Percentiles rank a stretch among this genome's conserved stretches.
phyloP scores from a whole-genome alignment of 1,284 basidiomycete species.

The Cutaneotrichosporon mucoides region DNA sequence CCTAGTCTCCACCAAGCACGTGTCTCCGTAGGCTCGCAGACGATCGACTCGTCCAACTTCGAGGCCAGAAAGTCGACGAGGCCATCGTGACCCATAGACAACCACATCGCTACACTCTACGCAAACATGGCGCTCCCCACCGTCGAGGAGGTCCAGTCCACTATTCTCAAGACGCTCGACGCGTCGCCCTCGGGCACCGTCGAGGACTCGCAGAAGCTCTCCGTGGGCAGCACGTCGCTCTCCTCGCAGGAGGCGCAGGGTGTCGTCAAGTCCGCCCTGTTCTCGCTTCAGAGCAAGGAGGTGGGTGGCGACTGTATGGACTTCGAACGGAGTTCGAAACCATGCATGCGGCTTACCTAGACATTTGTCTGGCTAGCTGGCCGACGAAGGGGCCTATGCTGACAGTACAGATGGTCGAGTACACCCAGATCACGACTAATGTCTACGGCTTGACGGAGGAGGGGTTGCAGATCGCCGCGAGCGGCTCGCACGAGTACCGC shows the following conservation, averaged over 20 bases:
- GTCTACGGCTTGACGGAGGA: constrained; percentile 72
- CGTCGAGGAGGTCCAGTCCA: constrained; percentile 67
- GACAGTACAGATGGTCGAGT: constrained; percentile 69
- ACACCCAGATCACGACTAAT: constrained; percentile 70
- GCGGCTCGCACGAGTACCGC: constrained; percentile 89
- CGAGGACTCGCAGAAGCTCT: constrained; percentile 67
- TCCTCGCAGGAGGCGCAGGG: constrained; percentile 67
- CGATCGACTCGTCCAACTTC: not conserved
- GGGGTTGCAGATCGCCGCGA: constrained; percentile 68
- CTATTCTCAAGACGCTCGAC: constrained; percentile 69
- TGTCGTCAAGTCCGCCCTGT: constrained; percentile 77
- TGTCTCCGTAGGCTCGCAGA: not conserved
- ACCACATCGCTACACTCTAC: not conserved
- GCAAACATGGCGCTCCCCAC: constrained; percentile 23
- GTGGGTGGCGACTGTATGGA: constrained; percentile 51
- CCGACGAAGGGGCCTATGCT: not conserved
- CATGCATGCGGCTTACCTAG: no score
- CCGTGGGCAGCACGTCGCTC: constrained; percentile 52
- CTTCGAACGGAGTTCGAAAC: constrained; percentile 14
- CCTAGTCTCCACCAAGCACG: no score
- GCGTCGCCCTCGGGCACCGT: constrained; percentile 55
- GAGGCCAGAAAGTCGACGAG: not conserved
- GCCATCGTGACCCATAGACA: not conserved
- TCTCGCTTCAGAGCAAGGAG: constrained; percentile 79
- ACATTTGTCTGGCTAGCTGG: no score